Conservation (phyloP, 768 basidiomycete species). For the Hortiboletus flavorubellus region DNA sequence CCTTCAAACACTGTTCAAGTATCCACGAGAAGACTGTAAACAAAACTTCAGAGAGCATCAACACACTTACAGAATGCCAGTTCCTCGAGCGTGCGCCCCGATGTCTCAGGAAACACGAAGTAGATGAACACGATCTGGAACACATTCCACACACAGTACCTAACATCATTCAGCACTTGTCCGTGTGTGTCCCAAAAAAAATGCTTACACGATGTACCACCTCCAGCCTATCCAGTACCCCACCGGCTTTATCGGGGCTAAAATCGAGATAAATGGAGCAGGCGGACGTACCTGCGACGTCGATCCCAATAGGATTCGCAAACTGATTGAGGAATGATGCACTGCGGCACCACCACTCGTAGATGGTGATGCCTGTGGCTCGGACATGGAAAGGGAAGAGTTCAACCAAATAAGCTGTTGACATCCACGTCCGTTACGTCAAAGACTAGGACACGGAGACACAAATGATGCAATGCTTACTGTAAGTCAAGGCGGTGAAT, state of each 20-base stretch:
- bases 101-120: slow-evolving; percentile 15
- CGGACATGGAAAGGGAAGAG: slow-evolving; percentile 61
- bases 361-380: slow-evolving; percentile 57
- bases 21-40: neutral
- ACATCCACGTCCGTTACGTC: neutral
- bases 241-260: neutral
- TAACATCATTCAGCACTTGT: neutral
- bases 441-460: neutral
- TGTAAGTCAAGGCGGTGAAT: neutral
- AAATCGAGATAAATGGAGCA: neutral
- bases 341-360: slow-evolving; percentile 54
- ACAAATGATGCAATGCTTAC: neutral
- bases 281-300: neutral
- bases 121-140: slow-evolving; percentile 14
- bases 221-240: slow-evolving; percentile 6
- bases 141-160: neutral
- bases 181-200: neutral
- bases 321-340: slow-evolving; percentile 1
- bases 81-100: slow-evolving; percentile 11
- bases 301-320: slow-evolving; percentile 10
- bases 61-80: slow-evolving; percentile 9
- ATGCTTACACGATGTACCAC: slow-evolving; percentile 8
- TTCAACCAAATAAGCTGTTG: slow-evolving; percentile 56
- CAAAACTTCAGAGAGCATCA: too few species aligned
- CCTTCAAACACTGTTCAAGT: neutral